Evolutionary conservation across 179 eudicot species (phyloP).

Genomic region (Spinacia oleracea): DNA sequence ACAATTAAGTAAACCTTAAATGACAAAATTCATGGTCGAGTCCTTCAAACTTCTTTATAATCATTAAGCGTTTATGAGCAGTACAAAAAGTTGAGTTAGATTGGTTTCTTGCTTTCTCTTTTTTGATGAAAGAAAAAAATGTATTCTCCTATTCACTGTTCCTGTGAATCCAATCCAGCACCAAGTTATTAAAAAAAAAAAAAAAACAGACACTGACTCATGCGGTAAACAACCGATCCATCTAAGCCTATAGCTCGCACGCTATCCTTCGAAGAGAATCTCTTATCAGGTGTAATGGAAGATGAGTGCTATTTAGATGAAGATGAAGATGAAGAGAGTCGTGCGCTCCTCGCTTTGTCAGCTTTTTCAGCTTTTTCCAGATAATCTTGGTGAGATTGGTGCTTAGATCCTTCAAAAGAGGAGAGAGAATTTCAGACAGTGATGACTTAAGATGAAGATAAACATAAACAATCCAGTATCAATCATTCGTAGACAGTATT

Average conservation of each 20-base stretch:
- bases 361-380: constrained; percentile 48
- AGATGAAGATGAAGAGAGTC: constrained; percentile 55
- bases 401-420: constrained; percentile 59
- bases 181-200: background rate
- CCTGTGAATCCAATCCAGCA: background rate
- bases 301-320: constrained; percentile 32
- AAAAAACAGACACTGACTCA: background rate
- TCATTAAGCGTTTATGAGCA: background rate
- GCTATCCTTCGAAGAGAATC: background rate
- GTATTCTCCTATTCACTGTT: background rate
- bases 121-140: background rate
- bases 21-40: too few species aligned
- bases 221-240: background rate
- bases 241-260: background rate
- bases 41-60: background rate
- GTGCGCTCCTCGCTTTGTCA: constrained; percentile 56
- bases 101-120: background rate
- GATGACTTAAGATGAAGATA: background rate
- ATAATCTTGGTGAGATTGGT: constrained; percentile 81
- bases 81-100: background rate
- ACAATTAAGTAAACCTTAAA: too few species aligned
- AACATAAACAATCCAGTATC: background rate
- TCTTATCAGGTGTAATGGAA: background rate
- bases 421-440: background rate
- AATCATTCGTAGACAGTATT: background rate